phyloP scores from a whole-genome alignment of 495 filamentous ascomycete species.

The Podospora fimiseda region DNA sequence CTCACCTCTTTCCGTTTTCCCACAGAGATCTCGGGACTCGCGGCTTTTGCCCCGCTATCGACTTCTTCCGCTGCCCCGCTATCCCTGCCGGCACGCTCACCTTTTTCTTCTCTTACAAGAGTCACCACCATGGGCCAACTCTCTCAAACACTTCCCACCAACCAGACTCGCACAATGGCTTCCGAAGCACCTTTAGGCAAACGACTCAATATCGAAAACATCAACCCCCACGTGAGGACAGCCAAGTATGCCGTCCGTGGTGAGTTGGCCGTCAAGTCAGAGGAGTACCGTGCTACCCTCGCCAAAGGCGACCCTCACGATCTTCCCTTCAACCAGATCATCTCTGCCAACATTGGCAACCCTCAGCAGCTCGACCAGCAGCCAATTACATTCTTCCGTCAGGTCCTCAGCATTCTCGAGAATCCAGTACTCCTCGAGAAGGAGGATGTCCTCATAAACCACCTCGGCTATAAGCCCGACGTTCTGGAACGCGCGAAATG shows the following conservation, averaged over 20 bases:
- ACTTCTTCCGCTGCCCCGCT: conserved; percentile 14
- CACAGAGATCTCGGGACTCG: conserved; percentile 12
- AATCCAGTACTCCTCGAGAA: conserved; percentile 78
- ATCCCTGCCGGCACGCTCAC: neutral
- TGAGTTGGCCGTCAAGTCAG: conserved; percentile 84
- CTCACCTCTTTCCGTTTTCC: neutral
- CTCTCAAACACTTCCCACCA: neutral
- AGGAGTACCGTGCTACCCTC: conserved; percentile 75
- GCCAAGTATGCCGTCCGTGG: conserved; percentile 97
- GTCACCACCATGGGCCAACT: neutral
- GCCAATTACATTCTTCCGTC: conserved; percentile 97
- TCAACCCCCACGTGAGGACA: conserved; percentile 76
- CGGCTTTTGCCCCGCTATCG: conserved; percentile 17
- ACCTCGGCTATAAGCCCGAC: conserved; percentile 77
- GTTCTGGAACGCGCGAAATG: conserved; percentile 76
- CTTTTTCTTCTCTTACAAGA: neutral
- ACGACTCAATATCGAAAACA: conserved; percentile 75
- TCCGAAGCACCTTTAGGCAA: conserved; percentile 25
- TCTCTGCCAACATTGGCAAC: conserved; percentile 97
- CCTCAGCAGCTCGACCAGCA: conserved; percentile 98
- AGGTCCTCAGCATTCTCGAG: conserved; percentile 90
- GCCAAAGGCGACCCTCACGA: conserved; percentile 40
- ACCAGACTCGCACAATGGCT: conserved; percentile 29
- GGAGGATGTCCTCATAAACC: conserved; percentile 58
- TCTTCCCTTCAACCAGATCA: conserved; percentile 82